Conservation (phyloP, 768 basidiomycete genomes). For the Ephemerocybe angulata region DNA sequence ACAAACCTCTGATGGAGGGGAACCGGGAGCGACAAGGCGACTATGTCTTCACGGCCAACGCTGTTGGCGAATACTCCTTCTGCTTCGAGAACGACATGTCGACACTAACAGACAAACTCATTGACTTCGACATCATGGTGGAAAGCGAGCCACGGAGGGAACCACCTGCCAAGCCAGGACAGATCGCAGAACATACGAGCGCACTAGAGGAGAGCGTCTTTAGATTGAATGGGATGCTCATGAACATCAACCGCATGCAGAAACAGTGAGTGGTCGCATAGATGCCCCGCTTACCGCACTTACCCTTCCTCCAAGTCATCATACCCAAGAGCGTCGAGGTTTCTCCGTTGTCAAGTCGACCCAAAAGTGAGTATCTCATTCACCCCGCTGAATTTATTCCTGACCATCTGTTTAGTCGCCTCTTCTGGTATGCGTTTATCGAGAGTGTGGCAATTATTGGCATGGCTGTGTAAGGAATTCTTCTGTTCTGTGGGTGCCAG, state of each 20-base stretch:
- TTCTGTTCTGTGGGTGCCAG: not conserved
- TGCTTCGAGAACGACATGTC: conserved; percentile 99
- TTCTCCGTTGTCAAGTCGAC: conserved; percentile 90
- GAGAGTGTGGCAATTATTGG: conserved; percentile 75
- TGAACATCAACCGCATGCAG: conserved; percentile 89
- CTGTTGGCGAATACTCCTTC: conserved; percentile 87
- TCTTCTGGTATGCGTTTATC: conserved; percentile 91
- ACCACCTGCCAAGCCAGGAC: conserved; percentile 82
- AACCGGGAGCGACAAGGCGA: conserved; percentile 91
- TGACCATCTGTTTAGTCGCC: conserved; percentile 48
- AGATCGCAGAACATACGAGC: conserved; percentile 89
- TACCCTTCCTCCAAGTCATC: conserved; percentile 58
- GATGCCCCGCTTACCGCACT: not conserved
- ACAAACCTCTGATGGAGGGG: conserved; percentile 85
- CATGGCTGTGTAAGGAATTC: conserved; percentile 77
- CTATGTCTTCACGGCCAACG: conserved; percentile 94
- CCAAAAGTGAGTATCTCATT: conserved; percentile 54
- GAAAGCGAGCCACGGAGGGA: conserved; percentile 94
- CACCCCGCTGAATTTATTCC: not conserved
- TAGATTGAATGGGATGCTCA: conserved; percentile 80
- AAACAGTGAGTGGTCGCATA: conserved; percentile 56
- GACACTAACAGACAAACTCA: conserved; percentile 87
- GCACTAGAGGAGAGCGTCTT: conserved; percentile 95
- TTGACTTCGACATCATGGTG: conserved; percentile 97
- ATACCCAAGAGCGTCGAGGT: conserved; percentile 92